phyloP scores from a whole-genome alignment of 768 basidiomycete species.

The Plicaturopsis crispa region DNA sequence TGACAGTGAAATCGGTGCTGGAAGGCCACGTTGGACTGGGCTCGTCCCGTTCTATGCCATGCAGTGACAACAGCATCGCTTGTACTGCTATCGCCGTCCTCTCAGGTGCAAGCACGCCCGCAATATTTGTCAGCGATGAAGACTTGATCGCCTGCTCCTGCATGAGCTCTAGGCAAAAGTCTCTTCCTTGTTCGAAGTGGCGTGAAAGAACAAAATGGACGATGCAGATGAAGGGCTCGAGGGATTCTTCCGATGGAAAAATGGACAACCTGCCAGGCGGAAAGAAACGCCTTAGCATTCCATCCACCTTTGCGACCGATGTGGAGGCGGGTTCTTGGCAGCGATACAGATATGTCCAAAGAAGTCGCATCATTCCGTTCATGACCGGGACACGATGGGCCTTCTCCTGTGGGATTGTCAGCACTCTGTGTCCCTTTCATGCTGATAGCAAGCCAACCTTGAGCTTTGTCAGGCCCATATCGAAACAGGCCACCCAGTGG shows the following conservation, averaged over 20 bases:
- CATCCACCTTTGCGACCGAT: slow-evolving; percentile 73
- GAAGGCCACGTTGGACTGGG: slow-evolving; percentile 74
- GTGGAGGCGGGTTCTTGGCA: slow-evolving; percentile 82
- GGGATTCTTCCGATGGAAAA: slow-evolving; percentile 64
- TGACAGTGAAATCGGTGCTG: slow-evolving; percentile 53
- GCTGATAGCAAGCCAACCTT: too few species aligned
- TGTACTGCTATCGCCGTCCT: slow-evolving; percentile 67
- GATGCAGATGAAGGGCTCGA: slow-evolving; percentile 72
- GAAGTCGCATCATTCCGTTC: slow-evolving; percentile 74
- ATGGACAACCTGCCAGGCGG: slow-evolving; percentile 57
- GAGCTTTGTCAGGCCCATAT: slow-evolving; percentile 63
- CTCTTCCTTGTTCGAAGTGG: slow-evolving; percentile 79
- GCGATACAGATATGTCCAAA: slow-evolving; percentile 95
- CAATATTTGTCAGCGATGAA: slow-evolving; percentile 27
- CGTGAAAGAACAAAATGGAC: slow-evolving; percentile 79
- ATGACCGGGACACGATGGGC: slow-evolving; percentile 59
- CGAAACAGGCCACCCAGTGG: slow-evolving; percentile 73
- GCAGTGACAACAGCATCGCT: slow-evolving; percentile 68
- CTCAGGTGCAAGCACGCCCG: slow-evolving; percentile 54
- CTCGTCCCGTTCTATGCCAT: slow-evolving; percentile 66
- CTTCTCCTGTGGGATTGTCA: slow-evolving; percentile 68
- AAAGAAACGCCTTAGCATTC: slow-evolving; percentile 69
- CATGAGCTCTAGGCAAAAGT: slow-evolving; percentile 73
- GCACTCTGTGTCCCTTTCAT: too few species aligned
- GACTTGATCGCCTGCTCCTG: slow-evolving; percentile 53